phyloP scores from a whole-genome alignment of 257 asterid species.

The Jaltomata sinuosa region DNA sequence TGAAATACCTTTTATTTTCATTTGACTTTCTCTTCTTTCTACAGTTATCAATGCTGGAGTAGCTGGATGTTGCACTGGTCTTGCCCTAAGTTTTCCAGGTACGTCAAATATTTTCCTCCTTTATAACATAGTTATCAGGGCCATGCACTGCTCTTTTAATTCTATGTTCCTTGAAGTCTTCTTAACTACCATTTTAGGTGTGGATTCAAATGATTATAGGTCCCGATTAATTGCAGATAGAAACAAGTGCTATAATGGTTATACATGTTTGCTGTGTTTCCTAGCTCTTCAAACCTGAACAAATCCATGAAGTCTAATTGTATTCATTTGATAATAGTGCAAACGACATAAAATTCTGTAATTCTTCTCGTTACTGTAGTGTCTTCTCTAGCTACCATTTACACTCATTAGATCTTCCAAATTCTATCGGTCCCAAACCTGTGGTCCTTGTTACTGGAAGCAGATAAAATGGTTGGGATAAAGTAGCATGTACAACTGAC shows the following conservation, averaged over 20 bases:
- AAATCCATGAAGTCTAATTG: background rate
- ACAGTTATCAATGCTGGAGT: constrained; percentile 89
- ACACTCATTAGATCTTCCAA: background rate
- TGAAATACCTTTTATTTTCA: background rate
- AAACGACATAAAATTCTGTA: background rate
- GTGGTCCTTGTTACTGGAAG: background rate
- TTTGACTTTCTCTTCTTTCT: constrained; percentile 3
- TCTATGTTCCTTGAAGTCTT: background rate
- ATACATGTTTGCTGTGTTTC: background rate
- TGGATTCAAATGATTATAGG: background rate
- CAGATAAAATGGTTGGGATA: background rate
- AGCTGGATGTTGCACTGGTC: constrained; percentile 97
- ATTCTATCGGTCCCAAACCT: background rate
- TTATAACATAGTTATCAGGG: background rate
- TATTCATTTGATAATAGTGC: background rate
- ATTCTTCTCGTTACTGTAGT: background rate
- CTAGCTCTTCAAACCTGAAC: background rate
- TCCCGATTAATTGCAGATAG: background rate
- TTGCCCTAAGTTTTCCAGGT: constrained; percentile 93
- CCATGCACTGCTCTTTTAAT: background rate
- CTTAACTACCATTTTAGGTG: background rate
- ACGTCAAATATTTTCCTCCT: background rate
- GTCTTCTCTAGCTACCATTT: background rate
- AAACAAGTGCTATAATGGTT: background rate
- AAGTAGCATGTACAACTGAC: background rate